Conservation (phyloP, 306 rosid species). For the Casuarina cunninghamiana region DNA sequence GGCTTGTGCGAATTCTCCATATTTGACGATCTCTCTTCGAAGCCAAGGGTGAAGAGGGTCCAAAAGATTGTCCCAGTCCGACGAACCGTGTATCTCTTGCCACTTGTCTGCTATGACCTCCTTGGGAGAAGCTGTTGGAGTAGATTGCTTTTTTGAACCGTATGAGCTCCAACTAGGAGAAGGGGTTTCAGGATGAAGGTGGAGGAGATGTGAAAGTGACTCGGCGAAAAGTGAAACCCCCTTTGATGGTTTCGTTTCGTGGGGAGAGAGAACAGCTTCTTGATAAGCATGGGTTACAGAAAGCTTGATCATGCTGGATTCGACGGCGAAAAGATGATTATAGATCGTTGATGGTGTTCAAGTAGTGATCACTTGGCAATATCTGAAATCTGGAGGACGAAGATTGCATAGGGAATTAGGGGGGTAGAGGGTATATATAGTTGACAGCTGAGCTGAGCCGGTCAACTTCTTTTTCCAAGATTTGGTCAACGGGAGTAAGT, state of each 20-base stretch:
- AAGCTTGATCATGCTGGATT: neutral
- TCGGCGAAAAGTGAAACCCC: constrained; percentile 38
- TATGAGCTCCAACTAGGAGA: neutral
- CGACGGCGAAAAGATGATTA: constrained; percentile 16
- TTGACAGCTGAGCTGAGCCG: too few species aligned
- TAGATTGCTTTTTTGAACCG: constrained; percentile 28
- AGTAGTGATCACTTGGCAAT: too few species aligned
- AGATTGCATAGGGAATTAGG: too few species aligned
- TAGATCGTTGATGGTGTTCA: constrained; percentile 19
- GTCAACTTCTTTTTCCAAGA: too few species aligned
- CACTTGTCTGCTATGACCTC: constrained; percentile 50
- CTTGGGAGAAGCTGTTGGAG: constrained; percentile 56
- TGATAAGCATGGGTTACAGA: neutral
- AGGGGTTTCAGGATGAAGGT: constrained; percentile 43
- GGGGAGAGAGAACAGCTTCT: constrained; percentile 26
- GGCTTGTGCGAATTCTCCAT: constrained; percentile 74
- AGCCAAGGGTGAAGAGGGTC: constrained; percentile 63
- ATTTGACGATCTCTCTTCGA: constrained; percentile 65
- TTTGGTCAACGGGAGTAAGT: too few species aligned
- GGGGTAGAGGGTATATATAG: too few species aligned
- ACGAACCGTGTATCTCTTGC: constrained; percentile 54
- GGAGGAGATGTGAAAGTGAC: constrained; percentile 50
- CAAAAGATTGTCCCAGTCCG: constrained; percentile 42
- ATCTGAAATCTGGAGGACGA: too few species aligned
- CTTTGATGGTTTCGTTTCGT: constrained; percentile 28